A percentile compares a stretch with the other conserved stretches of the same genome.
Conservation (phyloP, 2,329 filamentous ascomycete species). For the Huntiella savannae region DNA sequence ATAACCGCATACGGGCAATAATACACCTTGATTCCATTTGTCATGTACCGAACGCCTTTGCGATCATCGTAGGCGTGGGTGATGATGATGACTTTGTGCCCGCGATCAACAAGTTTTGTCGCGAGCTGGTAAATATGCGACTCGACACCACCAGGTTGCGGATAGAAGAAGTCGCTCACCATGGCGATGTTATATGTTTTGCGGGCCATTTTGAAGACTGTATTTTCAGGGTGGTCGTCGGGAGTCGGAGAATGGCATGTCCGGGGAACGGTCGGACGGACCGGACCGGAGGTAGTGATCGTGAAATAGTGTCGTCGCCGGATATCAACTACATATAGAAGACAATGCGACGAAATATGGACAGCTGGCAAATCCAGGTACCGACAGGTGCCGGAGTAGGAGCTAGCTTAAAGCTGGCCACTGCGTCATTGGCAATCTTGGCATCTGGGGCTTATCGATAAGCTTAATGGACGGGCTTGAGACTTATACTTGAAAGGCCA, state of each 20-base stretch:
- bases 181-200: conserved; percentile 57
- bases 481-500: conserved; percentile 1
- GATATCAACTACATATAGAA: too few species aligned
- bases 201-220: conserved; percentile 26
- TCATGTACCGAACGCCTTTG: conserved; percentile 83
- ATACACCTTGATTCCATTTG: conserved; percentile 95
- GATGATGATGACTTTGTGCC: conserved; percentile 95
- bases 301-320: not conserved
- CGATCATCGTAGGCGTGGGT: conserved; percentile 87
- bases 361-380: too few species aligned
- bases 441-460: too few species aligned
- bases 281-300: not conserved
- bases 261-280: not conserved
- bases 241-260: not conserved
- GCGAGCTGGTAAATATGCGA: conserved; percentile 97
- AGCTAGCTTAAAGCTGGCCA: not conserved
- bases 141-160: conserved; percentile 88
- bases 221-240: not conserved
- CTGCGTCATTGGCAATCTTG: not conserved
- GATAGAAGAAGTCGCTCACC: conserved; percentile 99
- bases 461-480: not conserved
- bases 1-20: conserved; percentile 93
- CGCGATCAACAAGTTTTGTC: conserved; percentile 87
- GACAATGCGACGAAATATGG: too few species aligned
- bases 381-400: too few species aligned